These are phyloP conservation scores for Bromus sterilis DNA, from an alignment of 176 grass and related monocot genomes.

Conservation along the genomic window DNA sequence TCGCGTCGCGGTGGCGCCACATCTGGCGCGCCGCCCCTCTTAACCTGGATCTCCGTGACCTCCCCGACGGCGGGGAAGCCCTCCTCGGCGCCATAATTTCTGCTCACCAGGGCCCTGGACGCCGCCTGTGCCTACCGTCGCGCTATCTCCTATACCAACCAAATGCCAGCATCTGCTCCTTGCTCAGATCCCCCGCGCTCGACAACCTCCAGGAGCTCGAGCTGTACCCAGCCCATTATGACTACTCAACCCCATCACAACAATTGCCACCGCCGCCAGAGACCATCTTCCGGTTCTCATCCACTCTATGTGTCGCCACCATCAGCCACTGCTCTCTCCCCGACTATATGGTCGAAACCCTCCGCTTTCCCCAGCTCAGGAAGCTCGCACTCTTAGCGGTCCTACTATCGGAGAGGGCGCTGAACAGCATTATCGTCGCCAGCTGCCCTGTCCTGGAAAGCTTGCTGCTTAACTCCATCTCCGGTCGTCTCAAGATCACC, in stretches of 20 bases:
- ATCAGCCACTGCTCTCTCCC: not conserved
- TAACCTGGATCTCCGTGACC: not conserved
- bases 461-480: not conserved
- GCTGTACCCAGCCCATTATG: not conserved
- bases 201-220: not conserved
- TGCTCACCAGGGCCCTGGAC: not conserved
- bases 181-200: not conserved
- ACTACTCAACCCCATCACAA: not conserved
- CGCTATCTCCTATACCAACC: too few species aligned
- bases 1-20: not conserved
- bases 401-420: not conserved
- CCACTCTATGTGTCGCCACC: not conserved
- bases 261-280: not conserved
- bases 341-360: rapidly evolving
- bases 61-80: not conserved
- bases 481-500: not conserved
- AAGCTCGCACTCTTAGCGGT: not conserved
- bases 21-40: not conserved
- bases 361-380: not conserved
- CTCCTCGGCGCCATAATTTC: not conserved
- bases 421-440: not conserved
- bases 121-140: not conserved
- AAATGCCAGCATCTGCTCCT: too few species aligned
- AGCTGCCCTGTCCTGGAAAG: not conserved
- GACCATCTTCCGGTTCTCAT: slow-evolving; percentile 15